Percentiles rank a stretch among this genome's conserved stretches.
These are phyloP conservation scores for Mycena chlorophos DNA, from an alignment of 768 basidiomycete species.

Conservation along the genomic window DNA sequence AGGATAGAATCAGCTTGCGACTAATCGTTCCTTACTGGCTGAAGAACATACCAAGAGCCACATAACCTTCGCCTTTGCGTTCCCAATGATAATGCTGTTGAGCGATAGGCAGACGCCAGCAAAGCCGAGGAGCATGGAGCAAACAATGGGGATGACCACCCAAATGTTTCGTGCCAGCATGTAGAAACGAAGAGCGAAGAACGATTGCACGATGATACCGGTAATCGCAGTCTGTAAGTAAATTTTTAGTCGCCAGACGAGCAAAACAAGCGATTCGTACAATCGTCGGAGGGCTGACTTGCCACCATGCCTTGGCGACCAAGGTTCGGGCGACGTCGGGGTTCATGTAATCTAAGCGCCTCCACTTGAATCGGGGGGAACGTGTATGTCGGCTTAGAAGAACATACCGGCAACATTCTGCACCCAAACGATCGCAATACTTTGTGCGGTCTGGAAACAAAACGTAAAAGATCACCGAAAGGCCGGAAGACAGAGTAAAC, in stretches of 20 bases:
- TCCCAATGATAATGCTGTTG: constrained; percentile 14
- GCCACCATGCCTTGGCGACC: constrained; percentile 16
- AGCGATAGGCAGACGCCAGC: constrained; percentile 12
- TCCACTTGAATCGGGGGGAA: background rate
- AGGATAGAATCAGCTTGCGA: too few species aligned
- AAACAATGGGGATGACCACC: background rate
- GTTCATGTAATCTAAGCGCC: constrained; percentile 10
- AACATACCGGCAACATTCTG: constrained; percentile 8
- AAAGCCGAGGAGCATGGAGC: constrained; percentile 16
- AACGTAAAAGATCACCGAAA: background rate
- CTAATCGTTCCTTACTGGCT: background rate
- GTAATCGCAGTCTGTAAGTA: constrained; percentile 9
- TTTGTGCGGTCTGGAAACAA: constrained; percentile 12
- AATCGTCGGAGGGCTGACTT: constrained; percentile 16
- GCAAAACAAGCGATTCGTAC: background rate
- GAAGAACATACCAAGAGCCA: constrained; percentile 13
- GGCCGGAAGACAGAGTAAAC: background rate
- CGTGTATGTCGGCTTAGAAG: background rate
- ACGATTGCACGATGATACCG: constrained; percentile 14
- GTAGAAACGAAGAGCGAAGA: constrained; percentile 16
- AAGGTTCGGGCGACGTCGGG: constrained; percentile 17
- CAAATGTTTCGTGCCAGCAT: constrained; percentile 10
- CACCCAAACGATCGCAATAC: constrained; percentile 16
- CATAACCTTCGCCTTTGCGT: constrained; percentile 15
- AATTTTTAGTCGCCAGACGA: background rate